A percentile compares a stretch with the other conserved stretches of the same genome.
Evolutionary conservation across 176 grass and related monocot genomes (phyloP).

Genomic region (Otatea glauca): DNA sequence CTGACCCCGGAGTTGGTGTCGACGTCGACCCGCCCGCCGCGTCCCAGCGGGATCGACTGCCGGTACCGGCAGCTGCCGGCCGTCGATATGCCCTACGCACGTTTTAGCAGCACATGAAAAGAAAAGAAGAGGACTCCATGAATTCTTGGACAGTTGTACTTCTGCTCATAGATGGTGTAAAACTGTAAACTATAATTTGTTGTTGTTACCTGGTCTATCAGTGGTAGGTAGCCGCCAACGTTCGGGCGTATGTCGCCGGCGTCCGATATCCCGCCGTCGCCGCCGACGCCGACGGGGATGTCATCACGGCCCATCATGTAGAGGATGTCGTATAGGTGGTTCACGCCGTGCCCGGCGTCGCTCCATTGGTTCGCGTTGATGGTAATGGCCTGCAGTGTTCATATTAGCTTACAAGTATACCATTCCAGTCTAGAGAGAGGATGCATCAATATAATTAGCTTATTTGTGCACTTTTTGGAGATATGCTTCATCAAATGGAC

Average conservation of each 20-base stretch:
- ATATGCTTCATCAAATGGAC: not conserved
- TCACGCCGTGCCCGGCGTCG: constrained; percentile 80
- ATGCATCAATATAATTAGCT: too few species aligned
- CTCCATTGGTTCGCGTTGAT: constrained; percentile 79
- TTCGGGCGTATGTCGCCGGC: constrained; percentile 47
- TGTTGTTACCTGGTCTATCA: constrained; percentile 71
- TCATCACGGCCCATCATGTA: constrained; percentile 92
- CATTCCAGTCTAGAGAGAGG: too few species aligned
- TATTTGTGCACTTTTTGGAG: too few species aligned
- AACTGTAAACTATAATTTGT: not conserved
- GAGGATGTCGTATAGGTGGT: constrained; percentile 84
- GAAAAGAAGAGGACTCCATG: not conserved
- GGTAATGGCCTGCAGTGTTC: constrained; percentile 68
- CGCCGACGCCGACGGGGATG: constrained; percentile 78
- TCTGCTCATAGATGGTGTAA: not conserved
- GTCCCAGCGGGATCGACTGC: constrained; percentile 58
- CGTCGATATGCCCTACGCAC: constrained; percentile 63
- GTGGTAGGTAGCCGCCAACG: constrained; percentile 80
- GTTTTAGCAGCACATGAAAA: not conserved
- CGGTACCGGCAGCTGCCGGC: constrained; percentile 74
- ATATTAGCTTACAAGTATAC: not conserved
- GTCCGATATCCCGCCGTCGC: constrained; percentile 66
- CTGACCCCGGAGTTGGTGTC: constrained; percentile 68
- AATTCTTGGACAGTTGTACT: not conserved
- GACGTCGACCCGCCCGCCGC: constrained; percentile 51